phyloP scores from a whole-genome alignment of 1,139 yeast species.

The Casaregolazyma lundiana region DNA sequence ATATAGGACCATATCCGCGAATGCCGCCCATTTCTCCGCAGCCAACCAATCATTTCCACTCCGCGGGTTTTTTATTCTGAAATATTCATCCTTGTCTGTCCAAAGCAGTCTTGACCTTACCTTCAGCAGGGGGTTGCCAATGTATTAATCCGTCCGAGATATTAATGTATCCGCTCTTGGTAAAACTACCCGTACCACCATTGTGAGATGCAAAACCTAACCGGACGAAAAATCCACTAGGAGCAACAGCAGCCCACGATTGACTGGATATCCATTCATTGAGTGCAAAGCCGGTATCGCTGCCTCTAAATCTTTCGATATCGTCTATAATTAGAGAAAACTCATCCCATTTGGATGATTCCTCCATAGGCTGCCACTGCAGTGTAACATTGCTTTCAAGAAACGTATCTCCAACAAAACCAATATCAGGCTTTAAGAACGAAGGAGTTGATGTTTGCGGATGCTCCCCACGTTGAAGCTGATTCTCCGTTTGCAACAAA shows the following conservation, averaged over 20 bases:
- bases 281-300: slow-evolving; percentile 25
- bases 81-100: too few relatives aligned
- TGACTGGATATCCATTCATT: slow-evolving; percentile 22
- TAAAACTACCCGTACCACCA: slow-evolving; percentile 26
- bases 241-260: slow-evolving; percentile 6
- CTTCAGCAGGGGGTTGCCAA: not conserved
- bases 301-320: slow-evolving; percentile 67
- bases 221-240: slow-evolving; percentile 22
- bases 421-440: not conserved
- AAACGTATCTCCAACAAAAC: not conserved
- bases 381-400: slow-evolving; percentile 17
- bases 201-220: slow-evolving; percentile 24
- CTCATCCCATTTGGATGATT: slow-evolving; percentile 35
- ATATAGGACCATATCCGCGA: too few relatives aligned
- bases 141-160: slow-evolving; percentile 1
- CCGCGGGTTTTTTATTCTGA: too few relatives aligned
- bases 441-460: slow-evolving; percentile 25
- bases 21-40: too few relatives aligned
- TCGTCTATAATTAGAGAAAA: slow-evolving; percentile 71
- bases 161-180: slow-evolving; percentile 24
- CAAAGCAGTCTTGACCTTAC: too few relatives aligned
- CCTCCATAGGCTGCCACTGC: slow-evolving; percentile 17
- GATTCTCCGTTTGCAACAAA: slow-evolving; percentile 68
- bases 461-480: slow-evolving; percentile 73
- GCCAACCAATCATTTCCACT: too few relatives aligned